Evolutionary conservation across 73 alveolate genomes (phyloP).

Genomic region (Symbiodinium natans): DNA sequence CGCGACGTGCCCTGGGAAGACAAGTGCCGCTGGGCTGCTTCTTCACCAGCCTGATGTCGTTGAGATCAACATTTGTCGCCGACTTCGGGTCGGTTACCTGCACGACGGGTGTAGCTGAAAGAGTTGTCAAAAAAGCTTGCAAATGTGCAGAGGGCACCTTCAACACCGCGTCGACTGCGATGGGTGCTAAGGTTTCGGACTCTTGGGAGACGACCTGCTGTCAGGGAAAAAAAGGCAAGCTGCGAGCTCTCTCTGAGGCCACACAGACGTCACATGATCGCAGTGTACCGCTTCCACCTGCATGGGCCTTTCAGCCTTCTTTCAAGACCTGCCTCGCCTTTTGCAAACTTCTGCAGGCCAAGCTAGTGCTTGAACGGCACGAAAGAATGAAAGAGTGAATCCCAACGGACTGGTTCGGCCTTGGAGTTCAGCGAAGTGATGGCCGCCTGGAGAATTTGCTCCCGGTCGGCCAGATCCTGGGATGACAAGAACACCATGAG

Average conservation of each 20-base stretch:
- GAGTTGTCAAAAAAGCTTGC: too few relatives aligned
- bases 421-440: constrained; percentile 99
- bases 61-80: constrained; percentile 98
- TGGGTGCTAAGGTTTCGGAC: constrained; percentile 98
- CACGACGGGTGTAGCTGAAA: too few relatives aligned
- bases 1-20: background rate
- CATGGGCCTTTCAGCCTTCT: too few relatives aligned
- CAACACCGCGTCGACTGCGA: constrained; percentile 99
- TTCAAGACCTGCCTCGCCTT: too few relatives aligned
- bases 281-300: too few relatives aligned
- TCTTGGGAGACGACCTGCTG: constrained; percentile 97
- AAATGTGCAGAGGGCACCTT: constrained; percentile 83
- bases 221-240: too few relatives aligned
- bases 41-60: constrained; percentile 98
- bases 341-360: too few relatives aligned
- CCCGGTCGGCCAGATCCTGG: constrained; percentile 98
- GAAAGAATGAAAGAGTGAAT: too few relatives aligned
- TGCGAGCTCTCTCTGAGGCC: too few relatives aligned
- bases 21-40: constrained; percentile 9
- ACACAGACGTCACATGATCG: too few relatives aligned
- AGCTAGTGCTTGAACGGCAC: too few relatives aligned
- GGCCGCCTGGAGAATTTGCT: constrained; percentile 98
- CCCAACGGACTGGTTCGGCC: too few relatives aligned
- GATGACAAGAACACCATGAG: constrained; percentile 69
- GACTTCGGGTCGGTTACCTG: constrained; percentile 96